Base-by-base conservation (phyloP, 1,284 basidiomycete genomes). In the Farysia itapuensis region DNA sequence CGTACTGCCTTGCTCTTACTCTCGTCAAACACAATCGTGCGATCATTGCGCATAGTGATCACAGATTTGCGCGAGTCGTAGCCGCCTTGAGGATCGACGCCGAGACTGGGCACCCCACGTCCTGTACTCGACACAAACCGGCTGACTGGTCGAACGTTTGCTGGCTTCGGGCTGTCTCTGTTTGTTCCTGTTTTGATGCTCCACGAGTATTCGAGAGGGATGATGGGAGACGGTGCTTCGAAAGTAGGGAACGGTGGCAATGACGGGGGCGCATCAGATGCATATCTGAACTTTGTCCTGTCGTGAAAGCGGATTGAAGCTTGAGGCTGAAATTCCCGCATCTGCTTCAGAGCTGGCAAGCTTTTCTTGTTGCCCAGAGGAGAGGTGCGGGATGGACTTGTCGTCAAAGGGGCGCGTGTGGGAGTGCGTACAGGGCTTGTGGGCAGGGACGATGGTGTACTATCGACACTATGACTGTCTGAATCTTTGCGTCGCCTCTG, bases 71-170 rank as follows among this genome's bases (percentile, higher is more conserved):
- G 54, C 5, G 39, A 23, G 21, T 58, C 53, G 32, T 51, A 48
- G 15, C 47, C 34, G 15, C 50, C 50, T 16, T 56, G 26, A 2
- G 51, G 40, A 16, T 43, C 43, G 28, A 61, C 35, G 26, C 47
- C 38, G 7, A 47, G 51, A 28, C 61, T 60, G 16, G 64, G 58
- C 3, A 66, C 58, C 11, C 64, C 64, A 14, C 64, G 58, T 16
- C 58, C 35, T 1, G 53, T 58, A 41, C 53, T 61, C 15, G 64
- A 66, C 4, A 66, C 58, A 24, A 44, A 34, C 3, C 63, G 63
- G 25, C 53, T 61, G 28, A 51, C 32, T 12, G 52, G 52, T 16
- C 43, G 49, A 21, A 26, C 20, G 35, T 44, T 61, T 2, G 43
- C 7, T 6, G 58, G 46, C 51, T 50, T 47, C 24, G 37, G 38